Conservation (phyloP, 192 early-diverging fungal genomes). For the Rhizophagus prolifer region DNA sequence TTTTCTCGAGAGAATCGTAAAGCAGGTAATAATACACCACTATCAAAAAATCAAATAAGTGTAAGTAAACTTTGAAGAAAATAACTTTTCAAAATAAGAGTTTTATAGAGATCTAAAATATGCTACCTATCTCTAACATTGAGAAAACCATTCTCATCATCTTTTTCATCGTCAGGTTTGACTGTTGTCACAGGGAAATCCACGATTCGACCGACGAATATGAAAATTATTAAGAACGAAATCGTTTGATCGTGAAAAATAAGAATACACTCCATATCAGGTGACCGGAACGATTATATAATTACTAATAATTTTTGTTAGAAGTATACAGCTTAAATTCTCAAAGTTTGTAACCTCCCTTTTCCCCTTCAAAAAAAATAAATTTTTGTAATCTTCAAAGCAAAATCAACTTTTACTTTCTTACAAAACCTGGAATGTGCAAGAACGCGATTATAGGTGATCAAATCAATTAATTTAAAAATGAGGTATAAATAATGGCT, state of each 20-base stretch:
- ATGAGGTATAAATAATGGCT: no score
- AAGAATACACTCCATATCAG: not conserved
- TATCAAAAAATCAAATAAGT: slow-evolving; percentile 13
- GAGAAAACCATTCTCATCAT: not conserved
- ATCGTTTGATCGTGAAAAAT: not conserved
- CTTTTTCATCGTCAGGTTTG: not conserved
- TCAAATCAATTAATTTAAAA: no score
- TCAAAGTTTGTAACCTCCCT: no score
- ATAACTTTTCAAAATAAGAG: no score
- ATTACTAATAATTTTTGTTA: no score
- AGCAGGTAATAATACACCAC: slow-evolving; percentile 39
- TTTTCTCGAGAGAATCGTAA: slow-evolving; percentile 44
- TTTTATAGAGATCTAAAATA: not conserved
- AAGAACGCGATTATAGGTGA: no score
- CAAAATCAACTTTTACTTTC: no score
- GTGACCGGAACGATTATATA: not conserved
- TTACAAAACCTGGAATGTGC: no score
- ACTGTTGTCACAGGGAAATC: not conserved
- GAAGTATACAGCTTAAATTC: not conserved
- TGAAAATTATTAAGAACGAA: not conserved
- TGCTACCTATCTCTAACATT: not conserved
- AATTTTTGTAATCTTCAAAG: no score
- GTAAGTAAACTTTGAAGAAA: not conserved
- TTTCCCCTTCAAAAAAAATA: no score
- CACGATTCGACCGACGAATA: not conserved